Evolutionary conservation across 2,329 filamentous ascomycete species (phyloP), one percentile per base, ranked within the genome.

Genomic region (Allantophomopsis cytisporea): DNA sequence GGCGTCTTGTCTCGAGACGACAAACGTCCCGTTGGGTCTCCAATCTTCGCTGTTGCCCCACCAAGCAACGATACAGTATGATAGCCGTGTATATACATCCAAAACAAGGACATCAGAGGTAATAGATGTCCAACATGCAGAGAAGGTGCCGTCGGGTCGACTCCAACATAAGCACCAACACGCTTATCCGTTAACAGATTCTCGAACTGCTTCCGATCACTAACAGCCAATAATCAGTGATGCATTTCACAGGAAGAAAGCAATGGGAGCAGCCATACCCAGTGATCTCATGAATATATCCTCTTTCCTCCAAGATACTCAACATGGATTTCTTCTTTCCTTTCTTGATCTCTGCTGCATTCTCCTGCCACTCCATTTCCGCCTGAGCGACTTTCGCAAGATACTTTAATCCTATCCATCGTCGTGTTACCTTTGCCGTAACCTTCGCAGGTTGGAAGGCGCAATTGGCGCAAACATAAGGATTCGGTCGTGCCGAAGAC

Each of bases 31-130:
- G 77, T 84, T 1, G 85, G 85, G 50, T 91, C 85, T 36, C 85
- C 85, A 38, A 91, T 74, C 50, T 79, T 77, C 32, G 78, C 80
- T 4, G 85, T 93, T 12, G 81, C 78, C 49, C 81, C 80, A 36
- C 83, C 83, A 41, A 87, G 56, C 41, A 91, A 63, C 31, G 73
- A 78, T 37, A 83, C 64, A 18, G 79, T 69, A 23, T 72, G 65
- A 55, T 80, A 79, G 17, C 85, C 84, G 54, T 87, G 68, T 47
- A 87, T 65, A 61, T 85, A 86, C 65, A 88, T 72, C 80, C 83
- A 89, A 61, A 86, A 87, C 17, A 89, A 64, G 13, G 82, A 74
- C 84, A 91, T 91, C 40, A 89, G 66, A 16, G 85, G 81, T 12
- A 91, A 65, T 5, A 93, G 66, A 54, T 93, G 83, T 42, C 85